These are phyloP conservation scores for Fusarium solani-melongenae DNA, from an alignment of 2,329 filamentous ascomycete species.

Conservation along the genomic window DNA sequence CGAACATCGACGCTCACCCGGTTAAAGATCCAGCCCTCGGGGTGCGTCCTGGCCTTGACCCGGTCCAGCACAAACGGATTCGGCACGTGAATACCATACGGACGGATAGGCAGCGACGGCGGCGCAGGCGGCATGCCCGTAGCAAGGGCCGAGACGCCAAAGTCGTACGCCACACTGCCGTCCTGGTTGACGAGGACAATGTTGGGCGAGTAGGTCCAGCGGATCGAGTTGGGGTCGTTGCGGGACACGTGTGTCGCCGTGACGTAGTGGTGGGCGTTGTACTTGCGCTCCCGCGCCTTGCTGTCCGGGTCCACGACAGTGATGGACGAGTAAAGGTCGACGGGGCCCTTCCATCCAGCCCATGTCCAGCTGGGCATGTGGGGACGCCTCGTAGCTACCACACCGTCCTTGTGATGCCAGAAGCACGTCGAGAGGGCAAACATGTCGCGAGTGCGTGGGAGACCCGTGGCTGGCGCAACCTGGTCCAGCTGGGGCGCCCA, in stretches of 20 bases:
- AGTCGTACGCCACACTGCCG: constrained; percentile 48
- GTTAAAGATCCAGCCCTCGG: constrained; percentile 50
- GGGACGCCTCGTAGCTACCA: constrained; percentile 38
- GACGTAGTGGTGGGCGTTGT: constrained; percentile 51
- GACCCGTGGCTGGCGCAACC: constrained; percentile 15
- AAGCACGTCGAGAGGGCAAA: constrained; percentile 51
- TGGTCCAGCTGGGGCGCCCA: constrained; percentile 42
- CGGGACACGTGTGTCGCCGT: constrained; percentile 49
- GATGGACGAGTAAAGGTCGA: constrained; percentile 49
- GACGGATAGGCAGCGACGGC: constrained; percentile 38
- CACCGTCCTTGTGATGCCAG: constrained; percentile 49
- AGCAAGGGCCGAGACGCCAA: constrained; percentile 25
- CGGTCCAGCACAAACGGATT: constrained; percentile 49
- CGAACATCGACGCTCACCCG: constrained; percentile 48
- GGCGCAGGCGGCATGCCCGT: constrained; percentile 32
- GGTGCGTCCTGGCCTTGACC: constrained; percentile 48
- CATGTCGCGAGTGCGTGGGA: constrained; percentile 46
- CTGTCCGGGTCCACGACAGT: constrained; percentile 46
- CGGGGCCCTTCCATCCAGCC: constrained; percentile 50
- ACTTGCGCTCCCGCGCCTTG: constrained; percentile 44
- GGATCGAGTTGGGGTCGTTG: constrained; percentile 45
- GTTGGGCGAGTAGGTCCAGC: constrained; percentile 50
- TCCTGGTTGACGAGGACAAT: constrained; percentile 44
- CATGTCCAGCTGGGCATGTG: constrained; percentile 53
- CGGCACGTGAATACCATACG: constrained; percentile 47